These are phyloP conservation scores for Microbotryum scabiosae DNA, from an alignment of 1,284 basidiomycete genomes.

Conservation along the genomic window DNA sequence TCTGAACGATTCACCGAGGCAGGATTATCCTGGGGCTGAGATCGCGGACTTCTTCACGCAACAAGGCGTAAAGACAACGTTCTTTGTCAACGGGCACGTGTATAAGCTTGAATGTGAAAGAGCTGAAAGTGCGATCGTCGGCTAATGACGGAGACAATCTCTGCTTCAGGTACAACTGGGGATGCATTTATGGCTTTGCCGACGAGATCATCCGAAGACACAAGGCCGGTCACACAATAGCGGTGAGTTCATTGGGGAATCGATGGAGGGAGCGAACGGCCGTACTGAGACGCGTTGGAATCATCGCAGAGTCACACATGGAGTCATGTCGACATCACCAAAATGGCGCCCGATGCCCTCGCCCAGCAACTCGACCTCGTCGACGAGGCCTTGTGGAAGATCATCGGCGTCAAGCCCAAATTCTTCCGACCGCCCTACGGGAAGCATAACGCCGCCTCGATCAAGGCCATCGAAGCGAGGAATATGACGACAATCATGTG, in stretches of 20 bases:
- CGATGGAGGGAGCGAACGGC: no score
- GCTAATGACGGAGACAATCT: neutral
- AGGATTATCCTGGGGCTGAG: conserved; percentile 4
- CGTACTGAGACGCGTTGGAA: no score
- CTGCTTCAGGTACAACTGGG: conserved; percentile 36
- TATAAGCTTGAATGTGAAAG: no score
- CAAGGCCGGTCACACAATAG: conserved; percentile 36
- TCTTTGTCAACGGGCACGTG: conserved; percentile 17
- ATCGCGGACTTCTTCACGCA: conserved; percentile 24
- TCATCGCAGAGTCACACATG: neutral
- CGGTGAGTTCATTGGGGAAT: conserved; percentile 23
- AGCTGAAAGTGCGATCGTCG: no score
- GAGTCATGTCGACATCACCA: conserved; percentile 32
- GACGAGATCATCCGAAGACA: conserved; percentile 28
- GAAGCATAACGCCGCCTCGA: conserved; percentile 15
- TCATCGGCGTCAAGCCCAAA: conserved; percentile 35
- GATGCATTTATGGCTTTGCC: conserved; percentile 34
- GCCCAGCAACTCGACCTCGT: conserved; percentile 29
- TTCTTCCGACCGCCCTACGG: conserved; percentile 35
- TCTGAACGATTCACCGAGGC: no score
- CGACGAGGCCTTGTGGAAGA: conserved; percentile 34
- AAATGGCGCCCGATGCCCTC: conserved; percentile 26
- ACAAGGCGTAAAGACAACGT: conserved; percentile 25
- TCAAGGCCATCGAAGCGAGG: conserved; percentile 33
- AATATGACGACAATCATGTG: conserved; percentile 13